Evolutionary conservation across 192 early-diverging fungal species (phyloP).

Genomic region (Physocladia obscura): DNA sequence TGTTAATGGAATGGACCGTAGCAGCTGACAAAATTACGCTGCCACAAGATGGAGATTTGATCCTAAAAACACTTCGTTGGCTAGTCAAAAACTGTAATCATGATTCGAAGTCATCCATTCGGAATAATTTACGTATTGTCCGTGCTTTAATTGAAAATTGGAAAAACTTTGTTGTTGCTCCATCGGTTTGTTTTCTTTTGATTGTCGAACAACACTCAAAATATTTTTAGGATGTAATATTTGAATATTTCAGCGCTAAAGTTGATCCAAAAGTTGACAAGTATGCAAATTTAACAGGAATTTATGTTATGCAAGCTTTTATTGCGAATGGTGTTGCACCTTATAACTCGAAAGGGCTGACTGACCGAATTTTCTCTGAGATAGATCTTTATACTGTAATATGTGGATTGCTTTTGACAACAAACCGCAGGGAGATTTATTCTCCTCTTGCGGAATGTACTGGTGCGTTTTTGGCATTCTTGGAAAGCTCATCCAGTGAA

Average conservation of each 20-base stretch:
- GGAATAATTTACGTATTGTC: slow-evolving; percentile 61
- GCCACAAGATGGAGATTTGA: background rate
- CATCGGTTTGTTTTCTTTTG: slow-evolving; percentile 51
- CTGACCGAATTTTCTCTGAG: slow-evolving; percentile 21
- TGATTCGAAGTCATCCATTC: slow-evolving; percentile 27
- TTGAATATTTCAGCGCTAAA: slow-evolving; percentile 13
- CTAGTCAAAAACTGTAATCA: slow-evolving; percentile 17
- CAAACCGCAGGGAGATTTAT: slow-evolving; percentile 39
- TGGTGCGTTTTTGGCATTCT: slow-evolving; percentile 29
- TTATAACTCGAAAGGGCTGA: slow-evolving; percentile 26
- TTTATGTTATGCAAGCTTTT: slow-evolving; percentile 60
- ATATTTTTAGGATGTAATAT: slow-evolving; percentile 25
- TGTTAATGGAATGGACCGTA: slow-evolving; percentile 67
- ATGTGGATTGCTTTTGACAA: slow-evolving; percentile 16
- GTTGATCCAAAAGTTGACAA: slow-evolving; percentile 24
- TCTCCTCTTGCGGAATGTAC: slow-evolving; percentile 56
- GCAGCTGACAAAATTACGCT: slow-evolving; percentile 35
- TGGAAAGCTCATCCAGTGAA: background rate
- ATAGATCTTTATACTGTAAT: slow-evolving; percentile 19
- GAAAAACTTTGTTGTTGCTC: slow-evolving; percentile 56
- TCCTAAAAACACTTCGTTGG: slow-evolving; percentile 23
- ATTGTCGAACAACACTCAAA: background rate
- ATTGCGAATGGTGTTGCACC: slow-evolving; percentile 48
- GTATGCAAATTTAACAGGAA: slow-evolving; percentile 54
- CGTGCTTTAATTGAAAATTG: slow-evolving; percentile 66